Evolutionary conservation across 2,329 filamentous ascomycete genomes (phyloP).

Genomic region (Penicillium psychrosexuale): DNA sequence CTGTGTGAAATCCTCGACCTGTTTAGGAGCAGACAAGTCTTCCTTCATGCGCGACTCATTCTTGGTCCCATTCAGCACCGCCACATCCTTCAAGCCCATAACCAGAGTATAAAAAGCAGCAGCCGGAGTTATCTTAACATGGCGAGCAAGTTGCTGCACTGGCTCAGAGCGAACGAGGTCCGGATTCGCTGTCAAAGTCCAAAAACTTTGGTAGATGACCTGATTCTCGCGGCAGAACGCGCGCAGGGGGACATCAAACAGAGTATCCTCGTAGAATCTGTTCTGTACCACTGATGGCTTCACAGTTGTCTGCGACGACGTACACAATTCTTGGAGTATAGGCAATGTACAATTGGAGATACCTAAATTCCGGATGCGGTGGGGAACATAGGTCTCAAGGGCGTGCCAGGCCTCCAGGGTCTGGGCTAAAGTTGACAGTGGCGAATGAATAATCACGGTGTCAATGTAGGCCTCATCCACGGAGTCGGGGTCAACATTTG

Average conservation of each 20-base stretch:
- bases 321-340: conserved; percentile 54
- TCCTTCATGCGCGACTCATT: conserved; percentile 50
- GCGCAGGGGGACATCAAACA: conserved; percentile 60
- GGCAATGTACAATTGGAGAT: conserved; percentile 70
- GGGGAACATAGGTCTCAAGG: conserved; percentile 65
- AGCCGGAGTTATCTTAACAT: conserved; percentile 41
- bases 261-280: conserved; percentile 61
- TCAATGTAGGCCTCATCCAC: conserved; percentile 54
- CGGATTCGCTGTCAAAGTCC: conserved; percentile 61
- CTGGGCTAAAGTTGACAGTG: conserved; percentile 49
- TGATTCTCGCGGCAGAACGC: conserved; percentile 52
- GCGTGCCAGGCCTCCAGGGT: conserved; percentile 65
- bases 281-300: conserved; percentile 71
- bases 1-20: conserved; percentile 44
- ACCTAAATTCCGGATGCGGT: conserved; percentile 63
- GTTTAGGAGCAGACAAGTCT: conserved; percentile 49
- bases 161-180: conserved; percentile 46
- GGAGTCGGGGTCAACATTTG: conserved; percentile 21
- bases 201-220: conserved; percentile 59
- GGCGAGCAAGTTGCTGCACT: conserved; percentile 51
- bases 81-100: conserved; percentile 49
- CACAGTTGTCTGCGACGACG: conserved; percentile 40
- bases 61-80: conserved; percentile 57
- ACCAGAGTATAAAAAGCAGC: conserved; percentile 58
- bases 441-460: conserved; percentile 58